Evolutionary conservation across 140 eudicot genomes (phyloP), one percentile per base, ranked within the genome.

Genomic region (Senecio squalidus): DNA sequence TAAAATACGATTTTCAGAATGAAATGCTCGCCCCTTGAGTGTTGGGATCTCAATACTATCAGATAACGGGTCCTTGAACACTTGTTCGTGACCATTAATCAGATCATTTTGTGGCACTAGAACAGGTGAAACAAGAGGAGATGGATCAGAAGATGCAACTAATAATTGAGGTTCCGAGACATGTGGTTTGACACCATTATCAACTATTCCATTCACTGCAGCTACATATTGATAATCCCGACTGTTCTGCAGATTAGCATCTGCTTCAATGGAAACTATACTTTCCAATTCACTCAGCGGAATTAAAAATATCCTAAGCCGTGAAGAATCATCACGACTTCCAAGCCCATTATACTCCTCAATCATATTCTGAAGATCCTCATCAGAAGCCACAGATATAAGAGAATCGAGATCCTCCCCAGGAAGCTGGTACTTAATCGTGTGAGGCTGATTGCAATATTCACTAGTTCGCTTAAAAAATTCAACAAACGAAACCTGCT

Each of bases 371-470:
- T 82, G 95, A 76, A 89, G 81, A 80, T 89, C 97, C 72, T 89
- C 97, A 71, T 82, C 74, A 73, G 89, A 85, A 26, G 95, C 88
- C 44, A 89, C 86, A 4, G 97, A 89, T 67, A 89, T 86, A 64
- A 89, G 93, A 48, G 95, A 76, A 73, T 89, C 97, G 61, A 89
- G 93, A 80, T 89, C 97, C 76, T 89, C 97, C n/a, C 97, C 95
- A 7, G 95, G 97, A 52, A 89, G 95, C 68, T 85, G 97, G 62
- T 89, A 89, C 66, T 89, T 89, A 40, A 89, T 80, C 47, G 78
- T 74, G 72, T 89, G 86, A 28, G 95, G 83, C 74, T 89, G 86
- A 44, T 71, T 73, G 43, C 95, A 89, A 5, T 80, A 77, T 51
- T 67, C 73, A 71, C 69, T 64, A 60, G 80, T 81, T 73, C 93